Base-by-base conservation (phyloP, 2,329 filamentous ascomycete species). In the Colletotrichum scovillei region DNA sequence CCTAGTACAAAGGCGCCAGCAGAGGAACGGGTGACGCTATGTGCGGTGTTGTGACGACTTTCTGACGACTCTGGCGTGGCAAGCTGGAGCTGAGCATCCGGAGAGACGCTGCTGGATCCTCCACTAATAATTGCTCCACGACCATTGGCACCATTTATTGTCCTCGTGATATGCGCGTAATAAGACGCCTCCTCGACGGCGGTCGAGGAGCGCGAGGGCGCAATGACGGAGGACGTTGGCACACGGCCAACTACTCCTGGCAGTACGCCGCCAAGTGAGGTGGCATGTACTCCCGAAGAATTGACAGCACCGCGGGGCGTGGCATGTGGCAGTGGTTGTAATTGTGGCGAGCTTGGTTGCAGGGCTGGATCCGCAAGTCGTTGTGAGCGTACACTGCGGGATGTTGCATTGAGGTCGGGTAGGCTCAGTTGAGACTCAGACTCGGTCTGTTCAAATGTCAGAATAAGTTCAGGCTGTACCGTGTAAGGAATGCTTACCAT, bases 391-490 rank as follows among this genome's bases (percentile, higher is more conserved):
- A 28, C 24, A 24, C 26, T n/a, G 6, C 26, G 63, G 4, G 24
- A 24, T 14, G 42, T 26, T 5, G 46, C 24, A 32, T 32, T n/a
- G 28, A 52, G 56, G 32, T 38, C n/a, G 60, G 14, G 24, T 30
- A 49, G 32, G 16, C 19, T n/a, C 14, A 12, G 38, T 24, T 59
- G 64, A 67, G 35, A 49, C 35, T 9, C 26, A n/a, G 35, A 19
- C 14, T 49, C 63, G 26, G 22, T 62, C 69, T 71, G 69, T 35
- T 49, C 26, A 11, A 32, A 30, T 16, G n/a, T 71, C 32, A 71
- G 26, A 24, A 26, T 22, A 6, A 49, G 28, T 49, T 1, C 16
- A 22, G n/a, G 49, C 12, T 19, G 19, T 19, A 22, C 6, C 11
- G 30, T 16, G 16, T 11, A 9, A n/a, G 16, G 6, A 22, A 16